These are phyloP conservation scores for Dothiorella sarmentorum DNA, from an alignment of 2,329 filamentous ascomycete genomes.

Conservation along the genomic window DNA sequence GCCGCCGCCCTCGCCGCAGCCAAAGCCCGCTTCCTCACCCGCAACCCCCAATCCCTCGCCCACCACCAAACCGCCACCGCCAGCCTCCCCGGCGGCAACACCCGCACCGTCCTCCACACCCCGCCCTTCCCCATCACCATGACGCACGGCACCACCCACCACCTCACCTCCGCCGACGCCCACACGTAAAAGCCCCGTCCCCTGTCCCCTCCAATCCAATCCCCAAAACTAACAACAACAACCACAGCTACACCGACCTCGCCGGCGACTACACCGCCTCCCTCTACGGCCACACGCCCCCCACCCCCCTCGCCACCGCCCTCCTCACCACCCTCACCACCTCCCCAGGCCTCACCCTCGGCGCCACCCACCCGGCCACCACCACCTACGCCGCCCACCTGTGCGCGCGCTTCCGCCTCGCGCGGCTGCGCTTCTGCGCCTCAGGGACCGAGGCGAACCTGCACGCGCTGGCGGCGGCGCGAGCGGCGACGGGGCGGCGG, in stretches of 20 bases:
- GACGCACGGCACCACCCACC: constrained; percentile 27
- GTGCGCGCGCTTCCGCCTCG: constrained; percentile 25
- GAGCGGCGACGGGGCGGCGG: constrained; percentile 44
- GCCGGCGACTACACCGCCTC: constrained; percentile 30
- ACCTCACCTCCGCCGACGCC: constrained; percentile 32
- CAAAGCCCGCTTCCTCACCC: constrained; percentile 21
- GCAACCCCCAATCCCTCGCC: constrained; percentile 25
- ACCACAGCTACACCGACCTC: constrained; percentile 26
- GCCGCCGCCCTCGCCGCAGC: constrained; percentile 24
- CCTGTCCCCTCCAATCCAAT: neutral
- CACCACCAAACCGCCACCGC: constrained; percentile 30
- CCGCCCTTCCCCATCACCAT: constrained; percentile 37
- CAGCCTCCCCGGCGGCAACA: constrained; percentile 39
- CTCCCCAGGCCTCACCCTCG: constrained; percentile 27
- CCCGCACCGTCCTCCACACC: constrained; percentile 35
- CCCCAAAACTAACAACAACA: constrained; percentile 27
- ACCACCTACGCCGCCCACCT: constrained; percentile 24
- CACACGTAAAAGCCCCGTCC: constrained; percentile 21
- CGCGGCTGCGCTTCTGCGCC: constrained; percentile 28
- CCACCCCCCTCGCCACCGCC: constrained; percentile 24
- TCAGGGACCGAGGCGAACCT: constrained; percentile 31
- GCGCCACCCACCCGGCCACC: constrained; percentile 26
- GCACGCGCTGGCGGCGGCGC: constrained; percentile 38
- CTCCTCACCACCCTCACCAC: constrained; percentile 23
- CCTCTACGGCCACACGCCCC: constrained; percentile 32